Evolutionary conservation across 371 early-diverging fungal genomes (phyloP).

Genomic region (Mucor circinelloides): DNA sequence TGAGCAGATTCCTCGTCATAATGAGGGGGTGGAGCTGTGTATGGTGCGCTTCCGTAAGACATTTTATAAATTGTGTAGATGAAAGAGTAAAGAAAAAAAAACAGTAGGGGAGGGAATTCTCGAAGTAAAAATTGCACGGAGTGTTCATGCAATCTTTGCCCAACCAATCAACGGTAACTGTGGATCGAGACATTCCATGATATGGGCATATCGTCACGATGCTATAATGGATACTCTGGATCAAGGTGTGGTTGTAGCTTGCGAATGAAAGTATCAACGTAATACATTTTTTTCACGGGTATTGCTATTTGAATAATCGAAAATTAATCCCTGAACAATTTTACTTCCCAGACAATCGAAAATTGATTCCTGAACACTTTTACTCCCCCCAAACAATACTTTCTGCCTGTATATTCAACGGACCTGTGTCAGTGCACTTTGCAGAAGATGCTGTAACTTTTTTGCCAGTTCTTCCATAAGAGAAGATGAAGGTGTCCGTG

Average conservation of each 20-base stretch:
- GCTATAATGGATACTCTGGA: neutral
- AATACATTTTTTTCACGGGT: no score
- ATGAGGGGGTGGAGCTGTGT: conserved; percentile 50
- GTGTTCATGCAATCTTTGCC: neutral
- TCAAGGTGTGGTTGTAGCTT: no score
- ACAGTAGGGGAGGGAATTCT: neutral
- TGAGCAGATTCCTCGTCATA: conserved; percentile 46
- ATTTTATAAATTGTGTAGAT: conserved; percentile 5
- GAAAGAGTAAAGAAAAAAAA: conserved; percentile 5
- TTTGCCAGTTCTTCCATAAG: no score
- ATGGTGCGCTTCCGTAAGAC: conserved; percentile 28
- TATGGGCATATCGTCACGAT: neutral
- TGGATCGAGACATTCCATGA: neutral
- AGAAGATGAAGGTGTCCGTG: no score
- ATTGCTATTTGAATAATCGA: no score
- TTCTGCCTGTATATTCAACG: no score
- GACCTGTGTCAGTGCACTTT: no score
- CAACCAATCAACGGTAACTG: neutral
- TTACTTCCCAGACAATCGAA: no score
- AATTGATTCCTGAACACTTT: no score
- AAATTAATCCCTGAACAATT: no score
- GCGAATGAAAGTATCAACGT: neutral
- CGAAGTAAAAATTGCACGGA: neutral
- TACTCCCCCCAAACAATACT: no score
- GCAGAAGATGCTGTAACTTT: no score